Evolutionary conservation across 306 rosid genomes (phyloP).

Genomic region (Parietaria judaica): DNA sequence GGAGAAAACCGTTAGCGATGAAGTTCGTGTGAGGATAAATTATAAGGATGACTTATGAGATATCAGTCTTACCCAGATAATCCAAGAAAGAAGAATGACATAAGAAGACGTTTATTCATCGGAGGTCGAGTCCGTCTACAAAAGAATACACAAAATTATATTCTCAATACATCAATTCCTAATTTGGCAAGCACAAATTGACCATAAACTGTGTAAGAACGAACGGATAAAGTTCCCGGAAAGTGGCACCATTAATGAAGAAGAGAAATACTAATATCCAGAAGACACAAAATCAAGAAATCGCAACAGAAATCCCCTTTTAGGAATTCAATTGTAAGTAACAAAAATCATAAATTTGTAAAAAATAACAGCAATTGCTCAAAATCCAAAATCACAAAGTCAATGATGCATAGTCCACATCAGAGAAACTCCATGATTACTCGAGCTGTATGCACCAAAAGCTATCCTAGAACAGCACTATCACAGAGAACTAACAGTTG

Average conservation of each 20-base stretch:
- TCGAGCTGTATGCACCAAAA: not conserved
- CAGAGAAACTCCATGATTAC: not conserved
- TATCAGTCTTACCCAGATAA: slow-evolving; percentile 65
- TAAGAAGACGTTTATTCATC: slow-evolving; percentile 44
- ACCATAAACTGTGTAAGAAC: slow-evolving; percentile 12
- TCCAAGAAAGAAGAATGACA: slow-evolving; percentile 80
- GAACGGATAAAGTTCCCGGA: not conserved
- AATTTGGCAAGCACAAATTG: slow-evolving; percentile 4
- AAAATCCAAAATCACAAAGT: too few species aligned
- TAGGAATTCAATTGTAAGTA: too few species aligned
- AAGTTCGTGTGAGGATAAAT: slow-evolving; percentile 8
- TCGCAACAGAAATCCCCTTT: too few species aligned
- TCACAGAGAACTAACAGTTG: too few species aligned
- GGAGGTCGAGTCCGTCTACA: slow-evolving; percentile 67
- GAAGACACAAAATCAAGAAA: too few species aligned
- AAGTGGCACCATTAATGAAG: not conserved
- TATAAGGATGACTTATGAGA: slow-evolving; percentile 3
- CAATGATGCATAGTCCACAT: too few species aligned
- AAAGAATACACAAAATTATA: slow-evolving; percentile 11
- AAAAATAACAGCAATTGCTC: too few species aligned
- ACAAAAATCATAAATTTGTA: too few species aligned
- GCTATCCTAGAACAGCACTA: not conserved
- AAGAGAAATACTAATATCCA: too few species aligned
- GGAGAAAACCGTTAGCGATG: slow-evolving; percentile 11
- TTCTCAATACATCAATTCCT: slow-evolving; percentile 2